Evolutionary conservation across 2,329 filamentous ascomycete genomes (phyloP).

Genomic region (Aaosphaeria pasadenensis): DNA sequence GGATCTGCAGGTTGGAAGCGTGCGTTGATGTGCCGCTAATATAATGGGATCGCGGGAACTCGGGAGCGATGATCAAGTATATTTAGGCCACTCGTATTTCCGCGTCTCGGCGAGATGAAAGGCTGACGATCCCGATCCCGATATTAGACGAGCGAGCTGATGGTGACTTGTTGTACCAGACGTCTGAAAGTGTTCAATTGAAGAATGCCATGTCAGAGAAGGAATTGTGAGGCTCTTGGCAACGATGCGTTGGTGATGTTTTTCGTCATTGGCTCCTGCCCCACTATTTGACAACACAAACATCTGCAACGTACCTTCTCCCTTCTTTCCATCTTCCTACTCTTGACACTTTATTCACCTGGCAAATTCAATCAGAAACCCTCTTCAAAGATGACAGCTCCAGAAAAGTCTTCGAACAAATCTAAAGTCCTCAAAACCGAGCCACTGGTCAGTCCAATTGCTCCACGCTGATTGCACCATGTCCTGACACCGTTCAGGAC

Average conservation of each 20-base stretch:
- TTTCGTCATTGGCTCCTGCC: slow-evolving; percentile 8
- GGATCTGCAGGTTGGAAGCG: no score
- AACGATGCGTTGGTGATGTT: slow-evolving; percentile 4
- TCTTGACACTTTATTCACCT: not conserved
- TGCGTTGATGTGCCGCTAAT: no score
- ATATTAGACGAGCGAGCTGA: no score
- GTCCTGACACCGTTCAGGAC: slow-evolving; percentile 23
- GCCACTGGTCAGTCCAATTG: slow-evolving; percentile 27
- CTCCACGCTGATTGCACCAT: not conserved
- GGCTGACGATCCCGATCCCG: no score
- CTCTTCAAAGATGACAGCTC: not conserved
- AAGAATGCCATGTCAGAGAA: no score
- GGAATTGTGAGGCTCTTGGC: slow-evolving; percentile 8
- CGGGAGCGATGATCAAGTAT: no score
- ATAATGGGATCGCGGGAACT: no score
- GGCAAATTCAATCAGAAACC: not conserved
- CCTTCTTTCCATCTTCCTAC: not conserved
- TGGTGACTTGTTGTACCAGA: no score
- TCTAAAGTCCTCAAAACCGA: slow-evolving; percentile 35
- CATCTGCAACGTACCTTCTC: not conserved
- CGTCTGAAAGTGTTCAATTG: no score
- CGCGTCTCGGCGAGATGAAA: no score
- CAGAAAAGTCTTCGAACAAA: slow-evolving; percentile 12
- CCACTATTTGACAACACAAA: not conserved
- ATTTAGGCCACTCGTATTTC: no score